Base-by-base conservation (phyloP, 1,139 yeast species). In the Trichomonascaceae sp. region DNA sequence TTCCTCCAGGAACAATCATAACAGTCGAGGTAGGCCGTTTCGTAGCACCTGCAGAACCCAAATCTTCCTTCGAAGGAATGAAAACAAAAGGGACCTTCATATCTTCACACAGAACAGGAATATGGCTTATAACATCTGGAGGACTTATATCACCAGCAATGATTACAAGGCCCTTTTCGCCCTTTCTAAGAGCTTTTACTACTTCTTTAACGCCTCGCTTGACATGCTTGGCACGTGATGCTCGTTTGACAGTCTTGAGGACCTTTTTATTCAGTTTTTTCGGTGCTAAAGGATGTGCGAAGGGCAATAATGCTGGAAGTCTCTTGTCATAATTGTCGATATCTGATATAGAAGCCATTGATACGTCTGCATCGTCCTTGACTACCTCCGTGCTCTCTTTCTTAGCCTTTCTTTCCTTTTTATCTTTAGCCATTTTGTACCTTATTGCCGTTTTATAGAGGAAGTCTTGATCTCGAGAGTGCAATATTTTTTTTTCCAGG, bases 121-220 rank as follows among this genome's bases (percentile, higher is more conserved):
- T 81, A 70, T 95, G 99, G 47, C 97, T 90, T 64, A 95, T 87
- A 51, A 95, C 99, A 70, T 95, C 99, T 53, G 93, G 83, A 54
- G 99, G 99, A 52, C 96, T 90, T 61, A 95, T 93, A 70, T 95
- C 99, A 61, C 99, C 98, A 45, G 99, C 99, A 74, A 95, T 83
- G 63, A 95, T 77, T 43, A 95, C 99, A 55, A 95, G 80, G 53
- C 99, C 99, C 75, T 93, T 93, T 72, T 91, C 98, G 61, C 98
- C 98, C 75, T 93, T 93, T 78, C 99, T 84, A 62, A 95, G 80
- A 43, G 98, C 95, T 76, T 95, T 95, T 65, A 93, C 98, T 48
- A 93, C 99, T 75, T 95, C 99, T 75, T 95, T 95, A 56, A 93
- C 99, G 69, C 99, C 99, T 74, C 99, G 83, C 77, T 90, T 91